phyloP scores from a whole-genome alignment of 2,329 filamentous ascomycete species.

The Penicillium sp. region DNA sequence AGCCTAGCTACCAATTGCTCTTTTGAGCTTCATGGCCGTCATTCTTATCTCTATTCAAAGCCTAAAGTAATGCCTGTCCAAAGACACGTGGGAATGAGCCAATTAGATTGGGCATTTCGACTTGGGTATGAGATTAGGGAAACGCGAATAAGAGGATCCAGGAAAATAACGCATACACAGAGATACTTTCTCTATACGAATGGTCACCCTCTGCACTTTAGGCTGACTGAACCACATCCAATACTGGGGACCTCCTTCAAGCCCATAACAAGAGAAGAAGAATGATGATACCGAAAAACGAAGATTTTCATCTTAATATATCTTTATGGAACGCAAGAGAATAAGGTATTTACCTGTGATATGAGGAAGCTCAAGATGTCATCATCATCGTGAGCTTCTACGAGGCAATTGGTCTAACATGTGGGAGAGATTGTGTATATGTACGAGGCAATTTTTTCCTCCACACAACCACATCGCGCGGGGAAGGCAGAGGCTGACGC shows the following conservation, averaged over 20 bases:
- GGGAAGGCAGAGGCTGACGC: background rate
- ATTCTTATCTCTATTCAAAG: constrained; percentile 4
- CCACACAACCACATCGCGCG: constrained; percentile 7
- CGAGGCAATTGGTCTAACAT: background rate
- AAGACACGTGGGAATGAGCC: background rate
- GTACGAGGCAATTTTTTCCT: constrained; percentile 22
- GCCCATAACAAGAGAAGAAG: background rate
- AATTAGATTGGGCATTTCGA: background rate
- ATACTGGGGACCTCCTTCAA: background rate
- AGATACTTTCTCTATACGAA: background rate
- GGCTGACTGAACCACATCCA: too few relatives aligned
- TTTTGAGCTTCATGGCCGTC: background rate
- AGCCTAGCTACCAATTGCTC: background rate
- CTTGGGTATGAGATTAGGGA: constrained; percentile 3
- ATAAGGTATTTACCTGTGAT: background rate
- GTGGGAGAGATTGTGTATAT: background rate
- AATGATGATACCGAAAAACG: background rate
- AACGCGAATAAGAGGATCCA: constrained; percentile 2
- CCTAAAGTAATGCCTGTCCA: background rate
- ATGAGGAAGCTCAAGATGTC: background rate
- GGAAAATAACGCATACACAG: constrained; percentile 9
- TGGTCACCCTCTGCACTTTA: too few relatives aligned
- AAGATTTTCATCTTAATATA: too few relatives aligned
- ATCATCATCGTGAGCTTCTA: background rate
- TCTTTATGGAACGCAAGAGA: background rate